Conservation (phyloP, 306 rosid genomes). For the Morella rubra region DNA sequence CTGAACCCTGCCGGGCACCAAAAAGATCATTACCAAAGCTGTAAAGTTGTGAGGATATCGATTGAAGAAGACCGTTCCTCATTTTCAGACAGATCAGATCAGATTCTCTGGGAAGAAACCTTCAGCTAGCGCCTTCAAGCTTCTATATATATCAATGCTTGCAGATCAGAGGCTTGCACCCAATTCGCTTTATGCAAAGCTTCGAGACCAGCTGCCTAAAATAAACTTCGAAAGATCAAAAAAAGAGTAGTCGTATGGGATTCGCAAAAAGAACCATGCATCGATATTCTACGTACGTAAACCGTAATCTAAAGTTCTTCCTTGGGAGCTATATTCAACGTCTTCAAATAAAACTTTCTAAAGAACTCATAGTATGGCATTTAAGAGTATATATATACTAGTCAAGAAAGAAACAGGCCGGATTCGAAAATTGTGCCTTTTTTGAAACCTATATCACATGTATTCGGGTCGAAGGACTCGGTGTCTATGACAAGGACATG, state of each 20-base stretch:
- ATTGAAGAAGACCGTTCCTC: conserved; percentile 48
- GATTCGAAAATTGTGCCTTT: no score
- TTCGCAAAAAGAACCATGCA: background rate
- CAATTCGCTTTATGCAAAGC: background rate
- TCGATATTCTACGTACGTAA: no score
- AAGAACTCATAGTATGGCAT: no score
- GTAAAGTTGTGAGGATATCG: conserved; percentile 29
- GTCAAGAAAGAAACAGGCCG: no score
- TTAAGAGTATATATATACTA: no score
- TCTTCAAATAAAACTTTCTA: background rate
- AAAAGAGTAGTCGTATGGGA: background rate
- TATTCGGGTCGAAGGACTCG: background rate
- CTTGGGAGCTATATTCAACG: no score
- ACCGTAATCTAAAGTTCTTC: no score
- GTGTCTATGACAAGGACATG: background rate
- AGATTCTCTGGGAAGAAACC: conserved; percentile 18
- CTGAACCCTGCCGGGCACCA: background rate
- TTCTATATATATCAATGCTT: conserved; percentile 5
- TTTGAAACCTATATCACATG: no score
- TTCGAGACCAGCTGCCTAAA: background rate
- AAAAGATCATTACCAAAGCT: conserved; percentile 36
- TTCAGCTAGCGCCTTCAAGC: conserved; percentile 6
- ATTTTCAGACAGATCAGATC: conserved; percentile 24
- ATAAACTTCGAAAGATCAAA: background rate
- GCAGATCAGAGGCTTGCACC: conserved; percentile 8